These are phyloP conservation scores for Cyclospora cayetanensis DNA, from an alignment of 169 alveolate species.

Conservation along the genomic window DNA sequence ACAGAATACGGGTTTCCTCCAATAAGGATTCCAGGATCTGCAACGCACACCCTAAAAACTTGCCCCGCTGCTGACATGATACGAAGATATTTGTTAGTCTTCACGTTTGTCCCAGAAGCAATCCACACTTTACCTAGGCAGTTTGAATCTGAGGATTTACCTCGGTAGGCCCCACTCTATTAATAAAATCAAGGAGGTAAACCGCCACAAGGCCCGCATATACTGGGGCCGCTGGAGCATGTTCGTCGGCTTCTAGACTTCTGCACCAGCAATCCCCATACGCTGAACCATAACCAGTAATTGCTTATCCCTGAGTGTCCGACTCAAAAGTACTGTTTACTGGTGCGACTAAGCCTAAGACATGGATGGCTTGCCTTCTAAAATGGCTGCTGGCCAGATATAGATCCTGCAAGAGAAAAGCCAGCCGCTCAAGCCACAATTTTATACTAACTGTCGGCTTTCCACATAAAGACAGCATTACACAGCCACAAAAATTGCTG, in stretches of 20 bases:
- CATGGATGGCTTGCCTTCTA: not conserved
- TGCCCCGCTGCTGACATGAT: too few species aligned
- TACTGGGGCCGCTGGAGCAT: conserved; percentile 28
- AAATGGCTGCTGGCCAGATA: conserved; percentile 23
- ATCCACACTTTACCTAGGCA: too few species aligned
- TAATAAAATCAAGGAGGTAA: not conserved
- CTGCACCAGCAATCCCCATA: not conserved
- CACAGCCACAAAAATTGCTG: too few species aligned
- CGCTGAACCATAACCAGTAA: not conserved
- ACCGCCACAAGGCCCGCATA: conserved; percentile 50
- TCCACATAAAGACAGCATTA: too few species aligned
- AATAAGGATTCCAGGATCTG: conserved; percentile 5
- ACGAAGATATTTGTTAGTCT: too few species aligned
- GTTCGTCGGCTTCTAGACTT: conserved; percentile 34
- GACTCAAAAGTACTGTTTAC: not conserved
- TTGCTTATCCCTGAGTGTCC: not conserved
- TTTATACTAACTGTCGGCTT: too few species aligned
- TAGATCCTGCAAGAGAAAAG: not conserved
- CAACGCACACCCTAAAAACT: not conserved
- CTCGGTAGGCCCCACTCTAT: conserved; percentile 47
- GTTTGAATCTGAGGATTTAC: not conserved
- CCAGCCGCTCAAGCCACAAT: not conserved
- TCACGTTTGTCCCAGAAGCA: too few species aligned
- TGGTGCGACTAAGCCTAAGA: not conserved
- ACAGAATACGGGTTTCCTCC: not conserved